phyloP scores from a whole-genome alignment of 345 rosid genomes.

The Moringa oleifera region DNA sequence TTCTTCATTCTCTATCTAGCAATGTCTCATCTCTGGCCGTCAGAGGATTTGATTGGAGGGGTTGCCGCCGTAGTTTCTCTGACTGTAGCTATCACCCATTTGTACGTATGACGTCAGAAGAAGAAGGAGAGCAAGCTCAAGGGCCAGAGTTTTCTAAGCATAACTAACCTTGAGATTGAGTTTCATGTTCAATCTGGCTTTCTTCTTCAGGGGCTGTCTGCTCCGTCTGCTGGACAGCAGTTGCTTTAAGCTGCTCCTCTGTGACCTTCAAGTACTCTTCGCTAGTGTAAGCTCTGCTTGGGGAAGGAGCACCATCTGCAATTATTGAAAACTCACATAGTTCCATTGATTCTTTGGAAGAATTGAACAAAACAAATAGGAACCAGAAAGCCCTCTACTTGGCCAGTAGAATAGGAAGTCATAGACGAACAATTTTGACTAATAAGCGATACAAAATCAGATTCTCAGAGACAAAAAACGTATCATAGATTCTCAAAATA shows the following conservation, averaged over 20 bases:
- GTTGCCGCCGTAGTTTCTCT: constrained; percentile 36
- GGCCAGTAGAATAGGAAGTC: too few species aligned
- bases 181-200: constrained; percentile 32
- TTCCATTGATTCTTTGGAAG: not conserved
- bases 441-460: too few species aligned
- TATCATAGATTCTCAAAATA: too few species aligned
- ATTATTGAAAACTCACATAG: constrained; percentile 5
- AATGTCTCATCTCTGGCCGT: constrained; percentile 25
- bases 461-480: too few species aligned
- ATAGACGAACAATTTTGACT: too few species aligned
- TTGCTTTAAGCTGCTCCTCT: constrained; percentile 78
- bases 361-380: not conserved
- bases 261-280: constrained; percentile 79
- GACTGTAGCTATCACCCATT: constrained; percentile 26
- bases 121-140: not conserved
- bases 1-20: constrained; percentile 6
- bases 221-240: constrained; percentile 26
- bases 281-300: constrained; percentile 52
- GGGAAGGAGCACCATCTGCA: constrained; percentile 54
- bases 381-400: too few species aligned
- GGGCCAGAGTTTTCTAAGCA: not conserved
- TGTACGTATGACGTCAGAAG: not conserved
- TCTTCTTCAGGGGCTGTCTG: constrained; percentile 27
- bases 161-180: constrained; percentile 30
- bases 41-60: constrained; percentile 39